Evolutionary conservation across 495 filamentous ascomycete genomes (phyloP).

Genomic region (Symbiotaphrina buchneri): DNA sequence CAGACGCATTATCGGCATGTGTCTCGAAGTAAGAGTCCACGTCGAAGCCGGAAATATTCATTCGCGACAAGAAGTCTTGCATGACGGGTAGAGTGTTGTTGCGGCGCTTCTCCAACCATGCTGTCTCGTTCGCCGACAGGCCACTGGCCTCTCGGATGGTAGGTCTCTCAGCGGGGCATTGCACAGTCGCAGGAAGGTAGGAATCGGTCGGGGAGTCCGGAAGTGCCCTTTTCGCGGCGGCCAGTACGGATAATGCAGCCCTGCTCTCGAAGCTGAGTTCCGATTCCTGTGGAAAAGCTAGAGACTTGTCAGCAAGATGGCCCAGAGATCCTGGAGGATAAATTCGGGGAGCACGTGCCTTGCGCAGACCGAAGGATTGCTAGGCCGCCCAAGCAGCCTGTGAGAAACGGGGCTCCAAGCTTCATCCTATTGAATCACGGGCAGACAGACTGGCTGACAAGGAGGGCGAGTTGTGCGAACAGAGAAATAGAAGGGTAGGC

Average conservation of each 20-base stretch:
- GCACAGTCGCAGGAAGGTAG: conserved; percentile 28
- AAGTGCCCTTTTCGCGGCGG: conserved; percentile 12
- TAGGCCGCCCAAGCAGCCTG: no score
- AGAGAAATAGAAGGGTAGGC: no score
- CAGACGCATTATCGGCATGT: conserved; percentile 28
- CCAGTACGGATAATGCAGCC: background rate
- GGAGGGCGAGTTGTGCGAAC: no score
- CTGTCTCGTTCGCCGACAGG: conserved; percentile 42
- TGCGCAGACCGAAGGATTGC: no score
- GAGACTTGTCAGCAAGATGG: no score
- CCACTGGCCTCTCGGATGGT: conserved; percentile 25
- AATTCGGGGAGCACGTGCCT: no score
- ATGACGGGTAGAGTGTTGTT: conserved; percentile 39
- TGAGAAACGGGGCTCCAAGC: no score
- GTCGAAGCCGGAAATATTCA: conserved; percentile 60
- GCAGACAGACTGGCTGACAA: no score
- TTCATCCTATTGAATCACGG: no score
- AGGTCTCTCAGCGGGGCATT: conserved; percentile 26
- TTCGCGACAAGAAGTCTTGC: conserved; percentile 44
- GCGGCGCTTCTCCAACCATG: conserved; percentile 40
- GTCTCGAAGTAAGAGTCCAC: conserved; percentile 41
- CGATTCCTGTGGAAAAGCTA: no score
- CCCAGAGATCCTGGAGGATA: no score
- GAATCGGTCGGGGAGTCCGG: conserved; percentile 30
- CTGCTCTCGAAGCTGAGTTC: no score